phyloP scores from a whole-genome alignment of 495 filamentous ascomycete species.

The Filosporella fistucella region DNA sequence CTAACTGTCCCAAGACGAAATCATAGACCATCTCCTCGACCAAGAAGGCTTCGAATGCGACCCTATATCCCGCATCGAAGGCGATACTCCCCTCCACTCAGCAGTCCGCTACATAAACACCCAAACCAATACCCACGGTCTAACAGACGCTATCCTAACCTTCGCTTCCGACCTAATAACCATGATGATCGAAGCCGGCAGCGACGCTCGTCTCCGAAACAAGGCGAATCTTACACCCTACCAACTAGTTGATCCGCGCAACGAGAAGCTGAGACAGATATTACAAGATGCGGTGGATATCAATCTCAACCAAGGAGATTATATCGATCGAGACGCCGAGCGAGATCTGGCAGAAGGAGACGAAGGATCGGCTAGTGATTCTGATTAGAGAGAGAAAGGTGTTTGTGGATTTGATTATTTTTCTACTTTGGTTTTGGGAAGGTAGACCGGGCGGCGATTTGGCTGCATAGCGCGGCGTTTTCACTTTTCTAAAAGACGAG shows the following conservation, averaged over 20 bases:
- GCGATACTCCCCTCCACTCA: conserved; percentile 86
- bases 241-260: conserved; percentile 70
- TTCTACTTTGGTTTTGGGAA: too few species aligned
- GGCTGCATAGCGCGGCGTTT: too few species aligned
- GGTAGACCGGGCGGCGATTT: too few species aligned
- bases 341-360: conserved; percentile 25
- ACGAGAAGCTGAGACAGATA: conserved; percentile 57
- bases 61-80: conserved; percentile 71
- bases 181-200: conserved; percentile 92
- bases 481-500: too few species aligned
- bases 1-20: conserved; percentile 58
- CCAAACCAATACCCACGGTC: conserved; percentile 28
- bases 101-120: conserved; percentile 81
- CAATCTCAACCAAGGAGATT: conserved; percentile 43
- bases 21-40: conserved; percentile 89
- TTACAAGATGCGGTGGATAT: conserved; percentile 79
- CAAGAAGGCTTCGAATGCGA: conserved; percentile 94
- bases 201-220: conserved; percentile 69
- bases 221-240: conserved; percentile 64
- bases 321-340: conserved; percentile 37
- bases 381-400: conserved; percentile 17
- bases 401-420: too few species aligned
- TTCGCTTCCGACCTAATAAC: conserved; percentile 68
- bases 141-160: conserved; percentile 44
- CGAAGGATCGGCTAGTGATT: conserved; percentile 25